A percentile compares a stretch with the other conserved stretches of the same genome.
Evolutionary conservation across 192 early-diverging fungal species (phyloP).

Genomic region (Backusella luteola): DNA sequence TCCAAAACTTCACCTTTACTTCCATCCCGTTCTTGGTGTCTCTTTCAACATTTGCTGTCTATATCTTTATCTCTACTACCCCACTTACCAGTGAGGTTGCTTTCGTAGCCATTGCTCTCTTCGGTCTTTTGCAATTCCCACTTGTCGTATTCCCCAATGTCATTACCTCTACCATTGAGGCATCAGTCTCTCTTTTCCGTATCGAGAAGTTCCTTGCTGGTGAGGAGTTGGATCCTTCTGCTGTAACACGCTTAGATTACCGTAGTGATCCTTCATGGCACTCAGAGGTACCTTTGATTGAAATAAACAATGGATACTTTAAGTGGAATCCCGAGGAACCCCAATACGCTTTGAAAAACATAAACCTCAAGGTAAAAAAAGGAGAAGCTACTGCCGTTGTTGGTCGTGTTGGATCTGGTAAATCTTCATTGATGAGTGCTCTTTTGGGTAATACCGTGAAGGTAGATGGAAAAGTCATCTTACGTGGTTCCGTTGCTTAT

Average conservation of each 20-base stretch:
- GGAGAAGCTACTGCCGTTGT: constrained; percentile 38
- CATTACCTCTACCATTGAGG: constrained; percentile 74
- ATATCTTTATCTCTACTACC: constrained; percentile 50
- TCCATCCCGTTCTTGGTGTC: constrained; percentile 89
- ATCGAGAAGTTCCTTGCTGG: constrained; percentile 74
- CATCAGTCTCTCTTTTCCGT: constrained; percentile 81
- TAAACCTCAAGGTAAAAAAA: constrained; percentile 43
- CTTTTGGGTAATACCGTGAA: constrained; percentile 89
- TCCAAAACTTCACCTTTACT: constrained; percentile 73
- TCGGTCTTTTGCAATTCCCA: constrained; percentile 92
- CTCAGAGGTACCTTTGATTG: constrained; percentile 32
- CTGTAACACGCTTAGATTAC: constrained; percentile 51
- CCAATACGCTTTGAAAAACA: constrained; percentile 32
- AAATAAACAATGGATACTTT: constrained; percentile 53
- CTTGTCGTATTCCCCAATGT: constrained; percentile 81
- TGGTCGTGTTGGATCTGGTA: constrained; percentile 52
- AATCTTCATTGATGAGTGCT: constrained; percentile 75
- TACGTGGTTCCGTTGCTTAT: constrained; percentile 72
- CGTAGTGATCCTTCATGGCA: constrained; percentile 10
- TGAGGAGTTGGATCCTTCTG: constrained; percentile 76
- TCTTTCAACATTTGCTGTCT: constrained; percentile 79
- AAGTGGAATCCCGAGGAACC: constrained; percentile 51
- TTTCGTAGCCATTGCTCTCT: constrained; percentile 88
- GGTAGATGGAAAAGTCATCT: constrained; percentile 55
- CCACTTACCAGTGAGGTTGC: constrained; percentile 66